Percentiles rank a stretch among this genome's conserved stretches.
phyloP scores from a whole-genome alignment of 805 yeast genomes.

The Wickerhamiella domercqiae region DNA sequence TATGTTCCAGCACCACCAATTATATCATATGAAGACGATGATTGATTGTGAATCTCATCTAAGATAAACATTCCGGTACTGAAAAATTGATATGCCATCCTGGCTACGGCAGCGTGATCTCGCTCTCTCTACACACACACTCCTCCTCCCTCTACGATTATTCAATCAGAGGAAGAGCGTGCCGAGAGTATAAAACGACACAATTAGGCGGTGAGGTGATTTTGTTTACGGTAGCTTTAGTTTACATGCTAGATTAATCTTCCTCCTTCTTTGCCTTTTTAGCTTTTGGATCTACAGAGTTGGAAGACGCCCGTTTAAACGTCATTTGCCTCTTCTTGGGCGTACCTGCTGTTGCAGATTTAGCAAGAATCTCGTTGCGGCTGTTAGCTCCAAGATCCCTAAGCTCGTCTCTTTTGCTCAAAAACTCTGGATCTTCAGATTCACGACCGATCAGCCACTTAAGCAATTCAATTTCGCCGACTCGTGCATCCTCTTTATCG shows the following conservation, averaged over 20 bases:
- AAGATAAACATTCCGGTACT: slow-evolving; percentile 82
- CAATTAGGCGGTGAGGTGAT: too few relatives aligned
- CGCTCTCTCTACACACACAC: too few relatives aligned
- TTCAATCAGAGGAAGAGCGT: too few relatives aligned
- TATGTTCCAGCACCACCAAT: slow-evolving; percentile 88
- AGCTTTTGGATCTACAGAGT: not conserved
- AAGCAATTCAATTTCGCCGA: slow-evolving; percentile 36
- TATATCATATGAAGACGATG: slow-evolving; percentile 30
- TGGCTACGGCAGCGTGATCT: too few relatives aligned
- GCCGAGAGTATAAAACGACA: too few relatives aligned
- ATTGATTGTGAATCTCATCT: slow-evolving; percentile 60
- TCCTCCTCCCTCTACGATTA: too few relatives aligned
- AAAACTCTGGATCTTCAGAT: slow-evolving; percentile 39
- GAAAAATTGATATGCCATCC: slow-evolving; percentile 27
- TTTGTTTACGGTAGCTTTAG: too few relatives aligned
- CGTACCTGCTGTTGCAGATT: slow-evolving; percentile 41
- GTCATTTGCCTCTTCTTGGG: slow-evolving; percentile 15
- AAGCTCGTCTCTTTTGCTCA: slow-evolving; percentile 34
- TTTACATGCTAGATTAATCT: not conserved
- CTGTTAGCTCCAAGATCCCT: slow-evolving; percentile 49
- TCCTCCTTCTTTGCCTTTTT: not conserved
- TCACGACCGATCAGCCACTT: slow-evolving; percentile 61
- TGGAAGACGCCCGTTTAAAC: not conserved
- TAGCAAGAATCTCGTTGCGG: slow-evolving; percentile 51
- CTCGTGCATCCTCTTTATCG: slow-evolving; percentile 27